Base-by-base conservation (phyloP, 768 basidiomycete species). In the Rhizopogon sp. region DNA sequence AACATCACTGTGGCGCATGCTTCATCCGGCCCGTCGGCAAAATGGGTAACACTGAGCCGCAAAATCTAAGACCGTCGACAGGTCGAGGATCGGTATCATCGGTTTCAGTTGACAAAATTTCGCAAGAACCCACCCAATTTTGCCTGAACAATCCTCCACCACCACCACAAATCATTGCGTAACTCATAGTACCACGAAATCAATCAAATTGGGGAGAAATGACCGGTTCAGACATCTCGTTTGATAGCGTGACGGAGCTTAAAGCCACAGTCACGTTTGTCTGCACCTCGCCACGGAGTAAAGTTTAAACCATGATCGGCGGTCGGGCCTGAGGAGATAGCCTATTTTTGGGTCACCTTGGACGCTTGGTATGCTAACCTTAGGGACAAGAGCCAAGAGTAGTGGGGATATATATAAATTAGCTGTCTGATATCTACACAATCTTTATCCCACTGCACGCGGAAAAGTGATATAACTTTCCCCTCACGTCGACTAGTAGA, bases 291-390 rank as follows among this genome's bases (percentile, higher is more conserved):
- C 14, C 35, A 37, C 47, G 17, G 35, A 37, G 47, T n/a, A 37
- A 25, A 25, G 25, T 25, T 25, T 25, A 25, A 16, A 20, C 35
- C 16, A 37, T 49, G 35, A 37, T 49, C 47, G 47, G 47, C 14
- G 33, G 20, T 49, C 47, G 47, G 47, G 14, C 47, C 47, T 49
- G 47, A 49, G 47, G 35, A 9, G 47, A 49, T 49, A 37, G 35
- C 14, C 35, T 49, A 49, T 49, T 35, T 49, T 49, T 37, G 20
- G 46, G 33, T 7, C 3, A 33, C 35, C 8, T 20, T 37, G 4
- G 2, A 4, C 20, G 20, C 7, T 49, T 17, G 13, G 33, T 14
- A 33, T 17, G n/a, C 29, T 28, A 25, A 17, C 44, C 11, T 35
- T 37, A 42, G 3, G 11, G 41, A 20, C 41, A 42, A 22, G 41